phyloP scores from a whole-genome alignment of 768 basidiomycete species.

The Rhodosporidiobolus sp. region DNA sequence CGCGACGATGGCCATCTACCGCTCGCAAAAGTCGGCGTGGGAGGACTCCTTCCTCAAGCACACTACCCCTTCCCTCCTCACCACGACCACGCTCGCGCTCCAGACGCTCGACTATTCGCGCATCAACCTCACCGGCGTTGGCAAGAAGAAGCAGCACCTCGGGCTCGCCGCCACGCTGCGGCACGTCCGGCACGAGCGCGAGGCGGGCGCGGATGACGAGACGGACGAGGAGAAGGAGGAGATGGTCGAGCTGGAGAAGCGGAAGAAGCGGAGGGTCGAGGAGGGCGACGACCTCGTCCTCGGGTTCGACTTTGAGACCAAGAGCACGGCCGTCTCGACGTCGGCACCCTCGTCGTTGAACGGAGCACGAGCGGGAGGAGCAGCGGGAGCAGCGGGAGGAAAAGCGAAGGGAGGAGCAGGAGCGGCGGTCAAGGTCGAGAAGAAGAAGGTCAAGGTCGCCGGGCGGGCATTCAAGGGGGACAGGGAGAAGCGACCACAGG shows the following conservation, averaged over 20 bases:
- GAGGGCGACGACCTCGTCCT: conserved; percentile 36
- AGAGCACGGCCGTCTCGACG: background rate
- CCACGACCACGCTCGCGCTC: conserved; percentile 24
- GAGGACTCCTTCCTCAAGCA: conserved; percentile 56
- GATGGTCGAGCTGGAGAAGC: conserved; percentile 21
- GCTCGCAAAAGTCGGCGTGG: conserved; percentile 77
- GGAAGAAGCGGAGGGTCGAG: conserved; percentile 31
- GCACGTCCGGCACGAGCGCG: conserved; percentile 17
- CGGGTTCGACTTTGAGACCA: conserved; percentile 32
- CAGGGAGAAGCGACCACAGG: conserved; percentile 11
- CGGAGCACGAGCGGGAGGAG: background rate
- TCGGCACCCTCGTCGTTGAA: background rate
- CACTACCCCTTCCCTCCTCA: conserved; percentile 46
- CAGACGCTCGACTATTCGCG: conserved; percentile 15
- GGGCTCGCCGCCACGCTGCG: conserved; percentile 25
- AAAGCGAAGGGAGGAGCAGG: background rate
- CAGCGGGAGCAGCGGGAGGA: conserved; percentile 27
- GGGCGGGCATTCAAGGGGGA: conserved; percentile 30
- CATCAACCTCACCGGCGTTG: conserved; percentile 27
- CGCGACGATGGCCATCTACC: conserved; percentile 90
- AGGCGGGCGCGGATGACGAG: conserved; percentile 24
- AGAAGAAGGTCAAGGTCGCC: conserved; percentile 5
- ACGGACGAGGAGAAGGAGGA: conserved; percentile 20
- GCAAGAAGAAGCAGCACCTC: conserved; percentile 30
- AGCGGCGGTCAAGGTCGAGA: conserved; percentile 5